Base-by-base conservation (phyloP, 345 rosid genomes). In the Citrus mangshanensis region DNA sequence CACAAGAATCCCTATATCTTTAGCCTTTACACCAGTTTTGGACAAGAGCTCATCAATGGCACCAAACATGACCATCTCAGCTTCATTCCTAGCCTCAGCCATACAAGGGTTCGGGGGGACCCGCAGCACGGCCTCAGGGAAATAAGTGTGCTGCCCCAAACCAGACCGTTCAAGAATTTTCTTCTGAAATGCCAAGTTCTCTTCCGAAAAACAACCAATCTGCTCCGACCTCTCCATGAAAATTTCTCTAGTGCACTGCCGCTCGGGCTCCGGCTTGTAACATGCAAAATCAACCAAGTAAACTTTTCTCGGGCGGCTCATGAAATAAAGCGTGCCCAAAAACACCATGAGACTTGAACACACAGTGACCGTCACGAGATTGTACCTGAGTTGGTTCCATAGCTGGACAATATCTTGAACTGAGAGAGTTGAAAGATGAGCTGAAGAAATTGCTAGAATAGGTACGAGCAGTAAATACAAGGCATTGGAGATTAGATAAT, bases 151-250 rank as follows among this genome's bases (percentile, higher is more conserved):
- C 63, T 94, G 92, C 9, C 98, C 98, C 2, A 91, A 75, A 58
- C 98, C 97, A 0, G 98, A 93, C 72, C 94, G 87, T 82, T 91
- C 94, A 6, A 94, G 69, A 28, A 94, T 93, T 89, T 94, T 94
- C 89, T 86, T 88, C 78, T 94, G 98, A 74, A 94, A 91, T 4
- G 86, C 90, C 3, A 94, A 79, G 77, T 90, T 94, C 68, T 89
- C 95, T 18, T 85, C 89, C 0, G 89, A 86, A 84, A 92, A 94
- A 55, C 67, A 72, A 27, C 87, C 91, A 0, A 83, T 84, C 13
- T 40, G 13, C 0, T 3, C 66, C 60, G 92, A 90, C 71, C 85
- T 79, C 77, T 82, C 89, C 81, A 84, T 83, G 92, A 83, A 83
- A 64, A 54, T 67, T 72, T 87, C 86, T 32, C 94, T 82, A 0